Evolutionary conservation across 78 protist genomes (phyloP).

Genomic region (Reticulomyxa filosa): DNA sequence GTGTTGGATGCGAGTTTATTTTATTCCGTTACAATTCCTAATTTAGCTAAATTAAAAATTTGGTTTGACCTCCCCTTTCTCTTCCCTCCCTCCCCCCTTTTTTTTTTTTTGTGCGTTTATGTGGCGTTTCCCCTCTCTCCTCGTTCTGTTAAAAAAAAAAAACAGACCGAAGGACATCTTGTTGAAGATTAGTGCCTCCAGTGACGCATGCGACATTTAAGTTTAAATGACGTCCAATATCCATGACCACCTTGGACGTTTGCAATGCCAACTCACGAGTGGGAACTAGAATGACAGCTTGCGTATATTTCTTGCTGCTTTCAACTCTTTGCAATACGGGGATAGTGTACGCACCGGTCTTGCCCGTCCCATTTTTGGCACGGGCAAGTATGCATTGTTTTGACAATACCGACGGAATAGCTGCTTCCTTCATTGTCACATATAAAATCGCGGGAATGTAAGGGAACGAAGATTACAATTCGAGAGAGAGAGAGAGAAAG

Average conservation of each 20-base stretch:
- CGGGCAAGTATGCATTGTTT: slow-evolving; percentile 78
- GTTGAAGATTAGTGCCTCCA: slow-evolving; percentile 74
- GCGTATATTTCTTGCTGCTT: slow-evolving; percentile 30
- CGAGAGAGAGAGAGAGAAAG: no score
- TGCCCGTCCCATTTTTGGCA: slow-evolving; percentile 99
- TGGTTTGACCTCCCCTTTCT: no score
- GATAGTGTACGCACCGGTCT: slow-evolving; percentile 81
- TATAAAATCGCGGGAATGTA: no score
- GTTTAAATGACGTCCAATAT: slow-evolving; percentile 64
- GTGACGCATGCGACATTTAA: slow-evolving; percentile 77
- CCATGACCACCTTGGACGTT: slow-evolving; percentile 65
- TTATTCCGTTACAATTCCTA: no score
- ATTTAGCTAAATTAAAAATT: no score
- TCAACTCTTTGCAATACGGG: slow-evolving; percentile 72
- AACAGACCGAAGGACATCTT: slow-evolving; percentile 66
- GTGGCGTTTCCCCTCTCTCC: no score
- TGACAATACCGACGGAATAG: slow-evolving; percentile 68
- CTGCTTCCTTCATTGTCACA: no score
- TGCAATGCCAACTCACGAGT: slow-evolving; percentile 94
- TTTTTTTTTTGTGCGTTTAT: no score
- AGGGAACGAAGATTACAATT: no score
- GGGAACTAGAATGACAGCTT: slow-evolving; percentile 82
- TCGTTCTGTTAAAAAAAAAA: no score
- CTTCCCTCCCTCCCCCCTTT: no score
- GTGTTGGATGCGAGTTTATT: no score